Conservation (phyloP, 371 early-diverging fungal genomes). For the Thermomucor indicae-seudaticae region DNA sequence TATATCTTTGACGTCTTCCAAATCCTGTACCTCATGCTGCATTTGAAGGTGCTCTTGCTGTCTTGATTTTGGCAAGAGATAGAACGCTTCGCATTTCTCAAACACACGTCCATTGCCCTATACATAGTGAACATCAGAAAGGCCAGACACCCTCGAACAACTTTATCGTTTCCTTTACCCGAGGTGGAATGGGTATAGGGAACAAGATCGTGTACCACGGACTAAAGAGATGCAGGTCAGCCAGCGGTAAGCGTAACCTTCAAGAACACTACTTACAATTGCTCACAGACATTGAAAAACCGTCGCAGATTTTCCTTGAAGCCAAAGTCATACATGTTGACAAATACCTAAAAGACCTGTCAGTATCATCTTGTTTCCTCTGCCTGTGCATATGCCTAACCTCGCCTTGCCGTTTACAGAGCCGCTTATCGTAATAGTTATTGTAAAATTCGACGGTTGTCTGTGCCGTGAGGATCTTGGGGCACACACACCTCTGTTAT, state of each 20-base stretch:
- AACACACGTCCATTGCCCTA: slow-evolving; percentile 38
- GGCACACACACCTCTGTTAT: no score
- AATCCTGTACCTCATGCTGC: slow-evolving; percentile 34
- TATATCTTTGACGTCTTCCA: slow-evolving; percentile 41
- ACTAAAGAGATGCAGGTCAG: slow-evolving; percentile 16
- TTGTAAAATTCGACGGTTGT: slow-evolving; percentile 62
- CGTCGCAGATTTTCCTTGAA: slow-evolving; percentile 38
- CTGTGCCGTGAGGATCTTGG: slow-evolving; percentile 53
- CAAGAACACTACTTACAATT: slow-evolving; percentile 23
- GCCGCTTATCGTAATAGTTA: slow-evolving; percentile 46
- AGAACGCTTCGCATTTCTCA: slow-evolving; percentile 47
- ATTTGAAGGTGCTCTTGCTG: slow-evolving; percentile 32
- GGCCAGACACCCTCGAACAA: background rate
- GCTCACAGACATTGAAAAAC: slow-evolving; percentile 52
- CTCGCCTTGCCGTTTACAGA: slow-evolving; percentile 51
- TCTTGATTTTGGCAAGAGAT: slow-evolving; percentile 28
- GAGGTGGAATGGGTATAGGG: slow-evolving; percentile 55
- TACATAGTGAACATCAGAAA: background rate
- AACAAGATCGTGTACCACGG: slow-evolving; percentile 55
- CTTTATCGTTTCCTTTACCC: slow-evolving; percentile 13
- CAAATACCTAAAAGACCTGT: slow-evolving; percentile 23
- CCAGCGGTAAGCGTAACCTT: background rate
- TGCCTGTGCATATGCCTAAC: no score
- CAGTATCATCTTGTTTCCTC: no score
- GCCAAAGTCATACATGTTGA: slow-evolving; percentile 61